Percentiles rank a stretch among this genome's conserved stretches.
phyloP scores from a whole-genome alignment of 495 filamentous ascomycete species.

The Wilcoxina mikolae region DNA sequence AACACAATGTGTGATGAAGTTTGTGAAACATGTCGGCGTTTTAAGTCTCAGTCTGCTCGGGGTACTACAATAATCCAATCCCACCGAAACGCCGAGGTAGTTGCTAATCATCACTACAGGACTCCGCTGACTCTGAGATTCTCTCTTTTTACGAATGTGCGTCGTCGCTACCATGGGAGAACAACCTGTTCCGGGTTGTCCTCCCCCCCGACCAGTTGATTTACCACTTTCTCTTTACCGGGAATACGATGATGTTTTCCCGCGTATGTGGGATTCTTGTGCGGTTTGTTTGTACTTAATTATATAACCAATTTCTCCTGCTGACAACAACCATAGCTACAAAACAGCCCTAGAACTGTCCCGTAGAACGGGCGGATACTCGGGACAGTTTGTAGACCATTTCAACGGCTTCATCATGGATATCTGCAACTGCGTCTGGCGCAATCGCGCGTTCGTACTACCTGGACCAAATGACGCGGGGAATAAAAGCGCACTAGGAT shows the following conservation, averaged over 20 bases:
- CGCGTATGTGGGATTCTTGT: conserved; percentile 52
- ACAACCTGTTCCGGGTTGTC: conserved; percentile 35
- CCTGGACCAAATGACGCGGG: conserved; percentile 25
- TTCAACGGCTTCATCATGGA: conserved; percentile 89
- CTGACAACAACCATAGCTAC: conserved; percentile 27
- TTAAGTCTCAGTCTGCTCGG: conserved; percentile 13
- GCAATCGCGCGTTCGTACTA: conserved; percentile 54
- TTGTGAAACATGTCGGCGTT: conserved; percentile 20
- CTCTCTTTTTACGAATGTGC: conserved; percentile 55
- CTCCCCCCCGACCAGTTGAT: conserved; percentile 54
- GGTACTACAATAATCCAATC: not conserved
- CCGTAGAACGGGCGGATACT: conserved; percentile 23
- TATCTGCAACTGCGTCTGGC: conserved; percentile 74
- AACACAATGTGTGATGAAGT: conserved; percentile 10
- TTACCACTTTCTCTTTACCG: conserved; percentile 53
- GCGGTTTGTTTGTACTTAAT: no score
- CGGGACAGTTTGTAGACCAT: conserved; percentile 42
- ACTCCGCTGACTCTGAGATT: conserved; percentile 29
- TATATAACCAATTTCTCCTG: not conserved
- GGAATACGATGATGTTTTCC: conserved; percentile 49
- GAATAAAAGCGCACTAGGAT: conserved; percentile 59
- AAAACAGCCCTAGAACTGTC: conserved; percentile 66
- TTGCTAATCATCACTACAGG: not conserved
- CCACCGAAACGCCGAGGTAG: not conserved
- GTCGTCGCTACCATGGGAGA: conserved; percentile 28